Percentiles rank a stretch among this genome's conserved stretches.
Evolutionary conservation across 2,329 filamentous ascomycete species (phyloP).

Genomic region (Fusarium siculi): DNA sequence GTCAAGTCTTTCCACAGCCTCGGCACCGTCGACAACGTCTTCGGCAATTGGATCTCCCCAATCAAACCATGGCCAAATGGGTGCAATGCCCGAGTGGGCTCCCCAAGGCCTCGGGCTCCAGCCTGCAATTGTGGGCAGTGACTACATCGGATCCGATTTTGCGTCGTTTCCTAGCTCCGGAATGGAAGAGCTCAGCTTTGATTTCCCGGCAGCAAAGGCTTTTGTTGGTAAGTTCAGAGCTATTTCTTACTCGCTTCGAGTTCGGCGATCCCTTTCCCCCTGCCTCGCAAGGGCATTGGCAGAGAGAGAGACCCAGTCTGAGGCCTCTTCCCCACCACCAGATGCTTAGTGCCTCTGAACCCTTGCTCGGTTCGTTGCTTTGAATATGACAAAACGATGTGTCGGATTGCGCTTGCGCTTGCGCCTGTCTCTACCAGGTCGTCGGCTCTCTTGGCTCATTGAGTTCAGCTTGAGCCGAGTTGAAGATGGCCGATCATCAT

Average conservation of each 20-base stretch:
- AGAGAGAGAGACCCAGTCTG: conserved; percentile 27
- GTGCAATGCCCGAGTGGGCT: conserved; percentile 69
- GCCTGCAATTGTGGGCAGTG: conserved; percentile 70
- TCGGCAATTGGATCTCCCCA: conserved; percentile 75
- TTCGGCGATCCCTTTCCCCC: conserved; percentile 30
- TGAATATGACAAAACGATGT: conserved; percentile 15
- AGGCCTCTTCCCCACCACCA: conserved; percentile 40
- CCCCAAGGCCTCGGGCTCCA: conserved; percentile 66
- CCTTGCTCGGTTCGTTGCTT: conserved; percentile 25
- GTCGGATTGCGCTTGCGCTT: conserved; percentile 26
- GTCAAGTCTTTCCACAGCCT: conserved; percentile 70
- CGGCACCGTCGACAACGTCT: conserved; percentile 71
- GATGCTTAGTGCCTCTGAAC: conserved; percentile 26
- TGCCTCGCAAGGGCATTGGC: conserved; percentile 29
- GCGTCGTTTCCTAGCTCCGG: conserved; percentile 59
- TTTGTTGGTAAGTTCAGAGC: conserved; percentile 66
- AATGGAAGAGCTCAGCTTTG: conserved; percentile 64
- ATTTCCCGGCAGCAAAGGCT: conserved; percentile 60
- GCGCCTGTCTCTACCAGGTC: conserved; percentile 22
- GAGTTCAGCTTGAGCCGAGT: conserved; percentile 23
- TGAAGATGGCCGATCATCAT: conserved; percentile 29
- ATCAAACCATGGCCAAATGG: conserved; percentile 68
- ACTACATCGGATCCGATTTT: conserved; percentile 66
- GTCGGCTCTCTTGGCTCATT: conserved; percentile 21
- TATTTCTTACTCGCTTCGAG: conserved; percentile 35